Evolutionary conservation across 2,329 filamentous ascomycete genomes (phyloP), one percentile per base, ranked within the genome.

Genomic region (Clonostachys byssicola): DNA sequence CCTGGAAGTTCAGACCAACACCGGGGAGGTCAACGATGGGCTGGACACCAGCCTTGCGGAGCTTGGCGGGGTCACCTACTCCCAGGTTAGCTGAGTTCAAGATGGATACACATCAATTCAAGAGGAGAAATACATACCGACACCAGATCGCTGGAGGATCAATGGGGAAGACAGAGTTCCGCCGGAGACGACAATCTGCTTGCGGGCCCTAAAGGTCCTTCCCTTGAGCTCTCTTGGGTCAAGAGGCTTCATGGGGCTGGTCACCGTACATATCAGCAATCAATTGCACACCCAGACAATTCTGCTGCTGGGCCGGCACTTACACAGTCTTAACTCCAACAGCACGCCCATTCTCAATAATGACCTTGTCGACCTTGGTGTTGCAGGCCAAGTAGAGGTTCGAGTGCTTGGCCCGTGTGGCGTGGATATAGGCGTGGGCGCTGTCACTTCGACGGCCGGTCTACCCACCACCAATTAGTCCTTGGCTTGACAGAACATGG

Each of bases 341-440:
- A 3, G 87, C 87, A 3, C 79, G 72, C 46, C 85, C 86, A 44
- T 86, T 78, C 63, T 90, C 85, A 33, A 90, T 78, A 52, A 91
- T 81, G 45, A 90, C 72, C 70, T 87, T 89, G 60, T 90, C 86
- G 13, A 89, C 81, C 67, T 90, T 90, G 58, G 85, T 89, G 70
- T 89, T 90, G 67, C 77, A 81, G 48, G 83, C 78, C 14, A 91
- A 71, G 57, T 90, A 88, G 43, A 91, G 64, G 60, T 90, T 91
- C 52, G 76, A 74, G 61, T 89, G 74, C 38, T 85, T 77, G 3
- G 86, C 75, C 44, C 88, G 79, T 6, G 88, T 92, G 46, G 84
- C 82, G 65, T 92, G 88, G 50, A 92, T 74, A 55, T 92, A 92
- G 3, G 82, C 86, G 57, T 90, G 87, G 7, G 88, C 88, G 46